A percentile compares a stretch with the other conserved stretches of the same genome.
phyloP scores from a whole-genome alignment of 352 stramenopile genomes.

The Phytophthora capsici region DNA sequence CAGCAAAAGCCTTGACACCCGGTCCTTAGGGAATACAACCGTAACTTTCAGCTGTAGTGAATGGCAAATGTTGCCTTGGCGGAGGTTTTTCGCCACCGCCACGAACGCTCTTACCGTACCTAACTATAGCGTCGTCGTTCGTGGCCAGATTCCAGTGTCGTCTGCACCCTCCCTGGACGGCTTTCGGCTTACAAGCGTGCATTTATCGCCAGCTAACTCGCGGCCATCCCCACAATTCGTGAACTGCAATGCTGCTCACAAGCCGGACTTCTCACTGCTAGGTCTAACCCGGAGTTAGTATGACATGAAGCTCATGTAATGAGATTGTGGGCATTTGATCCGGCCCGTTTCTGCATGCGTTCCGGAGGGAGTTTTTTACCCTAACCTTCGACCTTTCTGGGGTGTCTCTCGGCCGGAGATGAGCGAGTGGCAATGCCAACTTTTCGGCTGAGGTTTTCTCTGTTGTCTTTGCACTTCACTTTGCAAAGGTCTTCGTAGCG shows the following conservation, averaged over 20 bases:
- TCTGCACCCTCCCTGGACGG: neutral
- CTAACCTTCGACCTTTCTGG: slow-evolving; percentile 7
- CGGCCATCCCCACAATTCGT: neutral
- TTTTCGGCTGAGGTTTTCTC: neutral
- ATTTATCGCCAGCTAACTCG: neutral
- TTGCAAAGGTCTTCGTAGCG: slow-evolving; percentile 20
- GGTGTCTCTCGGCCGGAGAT: slow-evolving; percentile 10
- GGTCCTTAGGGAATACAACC: no score
- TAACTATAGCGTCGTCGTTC: slow-evolving; percentile 6
- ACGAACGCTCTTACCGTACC: slow-evolving; percentile 1
- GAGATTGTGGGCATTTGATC: slow-evolving; percentile 12
- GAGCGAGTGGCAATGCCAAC: neutral
- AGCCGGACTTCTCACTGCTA: slow-evolving; percentile 4
- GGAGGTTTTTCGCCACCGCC: neutral
- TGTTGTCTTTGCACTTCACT: slow-evolving; percentile 19
- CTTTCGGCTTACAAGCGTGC: neutral
- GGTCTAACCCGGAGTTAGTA: no score
- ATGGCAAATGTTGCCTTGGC: neutral
- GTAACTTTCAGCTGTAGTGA: no score
- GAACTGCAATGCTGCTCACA: neutral
- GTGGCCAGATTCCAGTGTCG: neutral
- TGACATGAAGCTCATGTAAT: slow-evolving; percentile 12
- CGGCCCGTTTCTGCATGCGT: neutral
- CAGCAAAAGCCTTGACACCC: neutral
- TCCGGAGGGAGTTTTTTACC: slow-evolving; percentile 9